phyloP scores from a whole-genome alignment of 2,329 filamentous ascomycete species.

The Juglanconis oblonga region DNA sequence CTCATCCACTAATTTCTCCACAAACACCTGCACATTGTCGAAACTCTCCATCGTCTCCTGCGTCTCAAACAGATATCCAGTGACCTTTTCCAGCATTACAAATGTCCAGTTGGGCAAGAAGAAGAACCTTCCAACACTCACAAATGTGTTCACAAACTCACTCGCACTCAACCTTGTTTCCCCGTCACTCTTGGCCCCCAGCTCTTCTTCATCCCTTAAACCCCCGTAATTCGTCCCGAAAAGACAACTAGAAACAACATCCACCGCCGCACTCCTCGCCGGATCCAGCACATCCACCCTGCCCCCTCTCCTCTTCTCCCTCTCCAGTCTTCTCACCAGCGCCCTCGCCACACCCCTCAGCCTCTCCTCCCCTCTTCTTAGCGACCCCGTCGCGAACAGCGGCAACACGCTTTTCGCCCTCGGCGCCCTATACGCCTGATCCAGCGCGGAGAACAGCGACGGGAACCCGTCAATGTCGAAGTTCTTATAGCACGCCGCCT shows the following conservation, averaged over 20 bases:
- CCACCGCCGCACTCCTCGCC: constrained; percentile 47
- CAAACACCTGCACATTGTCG: neutral
- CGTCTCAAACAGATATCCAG: constrained; percentile 28
- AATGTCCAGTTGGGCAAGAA: constrained; percentile 33
- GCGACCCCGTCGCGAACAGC: constrained; percentile 42
- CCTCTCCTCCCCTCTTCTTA: constrained; percentile 14
- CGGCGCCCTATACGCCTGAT: constrained; percentile 36
- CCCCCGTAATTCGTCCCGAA: constrained; percentile 45
- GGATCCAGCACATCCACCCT: constrained; percentile 48
- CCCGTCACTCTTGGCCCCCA: neutral
- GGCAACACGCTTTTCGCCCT: constrained; percentile 48
- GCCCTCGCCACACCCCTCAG: constrained; percentile 39
- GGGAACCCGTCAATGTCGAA: constrained; percentile 55
- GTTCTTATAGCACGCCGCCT: constrained; percentile 49
- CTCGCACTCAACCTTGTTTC: neutral
- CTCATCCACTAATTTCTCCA: constrained; percentile 30
- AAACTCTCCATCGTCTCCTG: constrained; percentile 34
- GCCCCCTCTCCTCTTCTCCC: constrained; percentile 26
- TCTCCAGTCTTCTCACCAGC: constrained; percentile 29
- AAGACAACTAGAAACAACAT: constrained; percentile 52
- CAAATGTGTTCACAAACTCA: constrained; percentile 51
- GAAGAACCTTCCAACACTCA: constrained; percentile 53
- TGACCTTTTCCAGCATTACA: constrained; percentile 36
- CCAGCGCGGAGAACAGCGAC: constrained; percentile 50
- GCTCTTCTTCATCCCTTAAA: neutral